phyloP scores from a whole-genome alignment of 192 early-diverging fungal species.

The Phycomyces blakesleeanus region DNA sequence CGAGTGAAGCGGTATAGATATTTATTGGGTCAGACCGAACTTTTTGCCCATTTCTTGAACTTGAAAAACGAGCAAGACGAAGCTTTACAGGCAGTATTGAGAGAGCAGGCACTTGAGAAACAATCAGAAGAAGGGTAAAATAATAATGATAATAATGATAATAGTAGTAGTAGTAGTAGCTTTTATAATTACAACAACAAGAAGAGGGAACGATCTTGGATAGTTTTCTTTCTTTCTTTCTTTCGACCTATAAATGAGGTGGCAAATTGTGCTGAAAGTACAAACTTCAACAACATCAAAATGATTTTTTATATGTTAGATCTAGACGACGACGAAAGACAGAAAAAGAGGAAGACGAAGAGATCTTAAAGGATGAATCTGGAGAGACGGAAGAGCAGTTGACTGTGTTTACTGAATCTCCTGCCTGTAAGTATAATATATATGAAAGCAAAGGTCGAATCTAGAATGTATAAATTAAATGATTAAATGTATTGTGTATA shows the following conservation, averaged over 20 bases:
- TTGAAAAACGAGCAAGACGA: constrained; percentile 53
- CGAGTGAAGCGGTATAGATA: constrained; percentile 64
- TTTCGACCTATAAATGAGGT: no score
- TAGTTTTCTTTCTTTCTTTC: no score
- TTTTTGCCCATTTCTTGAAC: constrained; percentile 64
- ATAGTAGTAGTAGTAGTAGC: no score
- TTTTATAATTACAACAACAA: no score
- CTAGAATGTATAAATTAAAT: neutral
- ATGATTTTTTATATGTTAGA: constrained; percentile 25
- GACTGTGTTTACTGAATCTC: constrained; percentile 86
- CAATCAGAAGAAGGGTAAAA: constrained; percentile 38
- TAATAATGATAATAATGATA: no score
- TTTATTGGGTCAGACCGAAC: constrained; percentile 58
- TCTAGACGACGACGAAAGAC: constrained; percentile 88
- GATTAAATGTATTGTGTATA: neutral
- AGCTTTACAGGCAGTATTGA: constrained; percentile 45
- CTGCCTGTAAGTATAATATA: constrained; percentile 65
- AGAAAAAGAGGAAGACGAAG: constrained; percentile 96
- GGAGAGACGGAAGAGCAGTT: constrained; percentile 47
- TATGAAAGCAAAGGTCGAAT: no score
- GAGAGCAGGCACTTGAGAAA: constrained; percentile 39
- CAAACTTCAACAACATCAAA: no score
- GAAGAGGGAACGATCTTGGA: no score
- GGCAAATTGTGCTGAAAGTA: no score
- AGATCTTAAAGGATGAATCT: constrained; percentile 81